Evolutionary conservation across 2,329 filamentous ascomycete species (phyloP).

Genomic region (Hysterium pulicare): DNA sequence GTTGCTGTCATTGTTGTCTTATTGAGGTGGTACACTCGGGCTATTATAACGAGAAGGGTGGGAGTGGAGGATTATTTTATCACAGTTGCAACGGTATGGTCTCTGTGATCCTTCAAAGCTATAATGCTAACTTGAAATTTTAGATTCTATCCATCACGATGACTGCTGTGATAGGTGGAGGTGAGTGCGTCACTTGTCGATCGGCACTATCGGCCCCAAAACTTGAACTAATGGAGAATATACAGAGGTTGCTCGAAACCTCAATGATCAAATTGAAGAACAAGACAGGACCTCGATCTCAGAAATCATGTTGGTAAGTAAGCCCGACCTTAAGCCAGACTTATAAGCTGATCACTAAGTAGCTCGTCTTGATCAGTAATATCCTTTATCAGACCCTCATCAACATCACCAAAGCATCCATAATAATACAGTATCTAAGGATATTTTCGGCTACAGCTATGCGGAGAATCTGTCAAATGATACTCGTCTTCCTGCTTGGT

Average conservation of each 20-base stretch:
- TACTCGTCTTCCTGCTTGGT: constrained; percentile 17
- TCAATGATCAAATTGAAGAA: too few relatives aligned
- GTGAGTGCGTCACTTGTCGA: too few relatives aligned
- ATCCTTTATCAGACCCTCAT: constrained; percentile 26
- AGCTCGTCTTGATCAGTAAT: too few relatives aligned
- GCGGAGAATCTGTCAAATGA: constrained; percentile 12
- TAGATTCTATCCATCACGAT: constrained; percentile 26
- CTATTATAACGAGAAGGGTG: constrained; percentile 11
- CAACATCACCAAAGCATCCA: constrained; percentile 32
- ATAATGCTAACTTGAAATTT: constrained; percentile 3
- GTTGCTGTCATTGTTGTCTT: constrained; percentile 22
- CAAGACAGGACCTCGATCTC: too few relatives aligned
- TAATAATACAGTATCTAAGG: constrained; percentile 28
- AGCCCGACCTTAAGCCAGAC: too few relatives aligned
- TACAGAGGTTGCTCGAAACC: too few relatives aligned
- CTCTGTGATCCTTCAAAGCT: neutral
- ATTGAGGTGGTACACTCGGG: constrained; percentile 27
- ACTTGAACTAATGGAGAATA: too few relatives aligned
- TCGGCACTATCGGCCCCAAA: too few relatives aligned
- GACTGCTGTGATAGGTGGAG: constrained; percentile 21
- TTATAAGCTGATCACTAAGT: too few relatives aligned
- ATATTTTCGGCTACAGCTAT: constrained; percentile 18
- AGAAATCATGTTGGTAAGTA: too few relatives aligned
- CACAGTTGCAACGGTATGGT: constrained; percentile 22
- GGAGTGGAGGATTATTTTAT: constrained; percentile 28